Evolutionary conservation across 345 rosid genomes (phyloP).

Genomic region (Conringia planisiliqua): DNA sequence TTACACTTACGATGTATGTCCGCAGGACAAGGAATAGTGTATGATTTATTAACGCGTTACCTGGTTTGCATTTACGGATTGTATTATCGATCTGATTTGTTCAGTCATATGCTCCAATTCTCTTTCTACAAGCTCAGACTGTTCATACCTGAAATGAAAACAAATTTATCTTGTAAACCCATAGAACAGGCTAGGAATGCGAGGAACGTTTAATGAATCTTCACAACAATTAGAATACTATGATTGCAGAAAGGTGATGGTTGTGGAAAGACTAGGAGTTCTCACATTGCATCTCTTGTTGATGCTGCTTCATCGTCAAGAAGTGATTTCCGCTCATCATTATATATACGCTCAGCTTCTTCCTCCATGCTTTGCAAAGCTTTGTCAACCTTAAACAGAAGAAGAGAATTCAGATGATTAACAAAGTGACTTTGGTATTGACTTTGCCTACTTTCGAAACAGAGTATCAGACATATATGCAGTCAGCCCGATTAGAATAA

Average conservation of each 20-base stretch:
- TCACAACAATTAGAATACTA: neutral
- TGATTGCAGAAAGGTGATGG: neutral
- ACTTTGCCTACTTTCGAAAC: neutral
- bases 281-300: conserved; percentile 97
- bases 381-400: conserved; percentile 65
- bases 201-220: neutral
- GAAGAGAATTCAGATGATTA: neutral
- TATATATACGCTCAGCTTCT: conserved; percentile 90
- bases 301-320: conserved; percentile 96
- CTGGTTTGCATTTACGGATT: conserved; percentile 78
- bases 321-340: conserved; percentile 73
- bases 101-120: conserved; percentile 93
- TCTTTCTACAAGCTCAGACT: conserved; percentile 83
- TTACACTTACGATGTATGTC: neutral
- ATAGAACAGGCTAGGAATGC: neutral
- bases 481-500: neutral
- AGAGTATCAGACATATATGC: neutral
- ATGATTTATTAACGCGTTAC: conserved; percentile 21
- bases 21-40: neutral
- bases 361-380: conserved; percentile 87
- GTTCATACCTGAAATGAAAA: conserved; percentile 72
- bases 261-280: conserved; percentile 15
- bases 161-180: neutral
- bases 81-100: conserved; percentile 82
- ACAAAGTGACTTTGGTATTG: neutral